Conservation (phyloP, 176 grass and related monocot genomes). For the Saccharum officinarum region DNA sequence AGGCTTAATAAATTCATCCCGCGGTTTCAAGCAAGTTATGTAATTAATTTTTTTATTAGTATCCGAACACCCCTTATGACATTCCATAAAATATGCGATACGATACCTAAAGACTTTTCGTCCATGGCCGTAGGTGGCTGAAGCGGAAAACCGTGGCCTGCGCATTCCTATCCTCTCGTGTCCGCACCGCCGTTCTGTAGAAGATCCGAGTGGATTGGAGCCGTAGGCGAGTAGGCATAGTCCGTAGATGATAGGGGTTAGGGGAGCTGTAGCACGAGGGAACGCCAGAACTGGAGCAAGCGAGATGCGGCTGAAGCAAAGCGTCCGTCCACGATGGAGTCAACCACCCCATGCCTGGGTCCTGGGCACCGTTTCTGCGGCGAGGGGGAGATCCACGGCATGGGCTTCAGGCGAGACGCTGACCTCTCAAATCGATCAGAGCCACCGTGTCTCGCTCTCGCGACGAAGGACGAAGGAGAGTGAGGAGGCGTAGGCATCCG, state of each 20-base stretch:
- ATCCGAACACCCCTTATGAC: no score
- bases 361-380: background rate
- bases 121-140: no score
- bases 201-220: slow-evolving; percentile 29
- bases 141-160: background rate
- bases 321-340: slow-evolving; percentile 11
- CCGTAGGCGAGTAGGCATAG: background rate
- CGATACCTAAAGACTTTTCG: no score
- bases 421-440: background rate
- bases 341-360: slow-evolving; percentile 23
- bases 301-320: background rate
- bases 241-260: background rate
- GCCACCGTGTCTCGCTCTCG: background rate
- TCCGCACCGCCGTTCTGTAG: slow-evolving; percentile 10
- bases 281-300: background rate
- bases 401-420: background rate
- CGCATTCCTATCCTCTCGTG: slow-evolving; percentile 1
- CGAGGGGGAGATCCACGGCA: slow-evolving; percentile 15
- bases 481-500: background rate
- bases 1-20: no score
- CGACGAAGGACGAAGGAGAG: background rate
- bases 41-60: no score
- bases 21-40: no score
- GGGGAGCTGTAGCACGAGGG: slow-evolving; percentile 15
- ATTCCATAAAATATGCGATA: no score